Percentiles rank a stretch among this genome's conserved stretches.
Evolutionary conservation across 371 early-diverging fungal genomes (phyloP).

Genomic region (Apophysomyces sp.): DNA sequence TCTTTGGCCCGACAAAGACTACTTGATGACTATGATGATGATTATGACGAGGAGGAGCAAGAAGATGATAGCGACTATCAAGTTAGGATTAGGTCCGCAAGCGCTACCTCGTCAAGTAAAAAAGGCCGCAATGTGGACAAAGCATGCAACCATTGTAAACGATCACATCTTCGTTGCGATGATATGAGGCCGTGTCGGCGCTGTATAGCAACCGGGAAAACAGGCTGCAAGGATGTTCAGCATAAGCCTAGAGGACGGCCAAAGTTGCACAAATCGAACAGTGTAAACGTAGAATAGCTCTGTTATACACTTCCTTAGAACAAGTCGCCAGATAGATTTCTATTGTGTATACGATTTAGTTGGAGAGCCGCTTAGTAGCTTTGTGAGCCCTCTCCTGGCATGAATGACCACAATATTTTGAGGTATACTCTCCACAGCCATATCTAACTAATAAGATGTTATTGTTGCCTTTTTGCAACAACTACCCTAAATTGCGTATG

Average conservation of each 20-base stretch:
- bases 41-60: slow-evolving; percentile 7
- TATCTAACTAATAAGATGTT: no score
- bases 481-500: no score
- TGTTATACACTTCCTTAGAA: not conserved
- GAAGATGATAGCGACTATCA: not conserved
- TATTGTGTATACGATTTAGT: no score
- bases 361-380: no score
- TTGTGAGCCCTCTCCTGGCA: no score
- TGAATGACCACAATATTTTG: no score
- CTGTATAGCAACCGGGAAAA: slow-evolving; percentile 46
- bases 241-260: slow-evolving; percentile 51
- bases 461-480: no score
- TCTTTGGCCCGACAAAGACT: slow-evolving; percentile 16
- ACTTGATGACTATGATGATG: slow-evolving; percentile 5
- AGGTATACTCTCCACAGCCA: no score
- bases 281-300: not conserved
- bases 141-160: slow-evolving; percentile 51
- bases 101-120: not conserved
- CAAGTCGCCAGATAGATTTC: not conserved
- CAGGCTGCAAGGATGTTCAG: slow-evolving; percentile 47
- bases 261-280: slow-evolving; percentile 17
- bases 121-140: slow-evolving; percentile 48
- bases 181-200: slow-evolving; percentile 51
- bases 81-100: not conserved
- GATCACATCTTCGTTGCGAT: slow-evolving; percentile 49